Evolutionary conservation across 2,329 filamentous ascomycete genomes (phyloP), one percentile per base, ranked within the genome.

Genomic region (Truncatella angustata): DNA sequence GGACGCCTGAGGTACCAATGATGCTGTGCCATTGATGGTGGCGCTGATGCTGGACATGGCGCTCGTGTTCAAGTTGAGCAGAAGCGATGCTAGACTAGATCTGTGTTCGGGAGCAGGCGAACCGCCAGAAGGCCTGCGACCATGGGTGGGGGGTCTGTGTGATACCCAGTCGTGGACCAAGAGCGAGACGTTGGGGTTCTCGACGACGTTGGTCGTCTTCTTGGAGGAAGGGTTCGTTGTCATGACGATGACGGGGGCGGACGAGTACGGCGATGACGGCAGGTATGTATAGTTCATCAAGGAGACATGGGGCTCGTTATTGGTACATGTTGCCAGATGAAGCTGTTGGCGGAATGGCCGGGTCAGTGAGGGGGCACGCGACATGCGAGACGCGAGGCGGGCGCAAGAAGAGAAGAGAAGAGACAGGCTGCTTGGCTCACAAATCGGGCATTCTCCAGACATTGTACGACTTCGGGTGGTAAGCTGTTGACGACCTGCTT

Each of bases 261-360:
- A 66, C 35, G 82, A 80, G 70, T 85, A 87, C 35, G 85, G 86
- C 14, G 88, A 90, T 5, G 80, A 85, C 35, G 91, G 88, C 20
- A 99, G 87, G 73, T 97, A 97, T 66, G 94, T 97, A 77, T 97
- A 97, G 77, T 96, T 97, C 94, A 99, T 99, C 58, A 99, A 84
- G 34, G 91, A 95, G 59, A 97, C 90, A 69, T 97, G 91, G 9
- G 94, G 94, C 57, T 85, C 78, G 64, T 94, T 88, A 60, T 88
- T 80, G 61, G 85, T 85, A 70, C 89, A 95, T 52, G 94, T 99
- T 62, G 94, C 92, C 49, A 99, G 87, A 72, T 99, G 94, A 60
- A 99, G 90, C 91, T 96, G 64, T 60, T 7, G 26, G 42, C 18
- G 21, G 23, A 49, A 28, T 26, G 21, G n/a, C 2, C 16, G 9